These are phyloP conservation scores for Nigrograna mackinnonii DNA, from an alignment of 2,329 filamentous ascomycete species.

Conservation along the genomic window DNA sequence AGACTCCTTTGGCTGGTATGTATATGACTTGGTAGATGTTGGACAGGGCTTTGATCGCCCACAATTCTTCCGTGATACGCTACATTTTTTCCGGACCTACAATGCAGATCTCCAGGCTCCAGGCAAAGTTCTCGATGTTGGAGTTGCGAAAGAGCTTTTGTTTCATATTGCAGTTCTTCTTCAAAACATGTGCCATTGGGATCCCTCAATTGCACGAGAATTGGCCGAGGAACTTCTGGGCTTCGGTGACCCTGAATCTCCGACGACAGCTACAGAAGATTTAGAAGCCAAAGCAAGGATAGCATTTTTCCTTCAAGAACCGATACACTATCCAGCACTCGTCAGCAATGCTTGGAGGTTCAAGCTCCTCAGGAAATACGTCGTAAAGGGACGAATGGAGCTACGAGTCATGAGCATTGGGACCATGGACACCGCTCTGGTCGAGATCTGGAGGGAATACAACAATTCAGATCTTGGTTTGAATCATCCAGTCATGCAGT, in stretches of 20 bases:
- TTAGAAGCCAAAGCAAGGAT: conserved; percentile 1
- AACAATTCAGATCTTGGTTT: conserved; percentile 42
- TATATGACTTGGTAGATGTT: conserved; percentile 14
- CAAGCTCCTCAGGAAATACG: conserved; percentile 68
- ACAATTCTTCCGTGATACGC: conserved; percentile 20
- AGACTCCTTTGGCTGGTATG: conserved; percentile 22
- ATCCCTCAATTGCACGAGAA: conserved; percentile 22
- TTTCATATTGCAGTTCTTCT: conserved; percentile 21
- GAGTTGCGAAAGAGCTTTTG: conserved; percentile 28
- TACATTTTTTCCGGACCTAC: conserved; percentile 32
- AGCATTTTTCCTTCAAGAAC: conserved; percentile 22
- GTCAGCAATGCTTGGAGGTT: conserved; percentile 72
- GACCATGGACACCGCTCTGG: conserved; percentile 72
- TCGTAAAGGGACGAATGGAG: conserved; percentile 88
- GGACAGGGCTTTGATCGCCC: conserved; percentile 12
- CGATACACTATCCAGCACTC: conserved; percentile 51
- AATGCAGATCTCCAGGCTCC: conserved; percentile 29
- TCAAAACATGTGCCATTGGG: conserved; percentile 29
- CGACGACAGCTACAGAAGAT: conserved; percentile 14
- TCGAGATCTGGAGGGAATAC: conserved; percentile 61
- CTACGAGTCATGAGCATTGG: conserved; percentile 78
- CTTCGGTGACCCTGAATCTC: conserved; percentile 24
- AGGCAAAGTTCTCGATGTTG: conserved; percentile 27
- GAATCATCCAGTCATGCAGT: conserved; percentile 62
- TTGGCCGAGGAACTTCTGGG: conserved; percentile 29